These are phyloP conservation scores for Abortiporus biennis DNA, from an alignment of 1,284 basidiomycete genomes.

Conservation along the genomic window DNA sequence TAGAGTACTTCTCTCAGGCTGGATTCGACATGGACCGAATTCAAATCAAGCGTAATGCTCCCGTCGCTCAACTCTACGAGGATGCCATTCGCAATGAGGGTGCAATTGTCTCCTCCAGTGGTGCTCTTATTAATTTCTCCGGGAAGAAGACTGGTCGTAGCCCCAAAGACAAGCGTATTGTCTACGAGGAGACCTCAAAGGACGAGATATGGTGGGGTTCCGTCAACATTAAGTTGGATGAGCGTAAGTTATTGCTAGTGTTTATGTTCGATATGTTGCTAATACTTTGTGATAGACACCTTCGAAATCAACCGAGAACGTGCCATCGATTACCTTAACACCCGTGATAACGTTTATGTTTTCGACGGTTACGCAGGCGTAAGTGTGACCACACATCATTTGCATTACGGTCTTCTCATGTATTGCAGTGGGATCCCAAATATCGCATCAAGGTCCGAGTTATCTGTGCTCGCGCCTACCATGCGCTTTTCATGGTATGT, in stretches of 20 bases:
- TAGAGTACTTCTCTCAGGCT: slow-evolving; percentile 98
- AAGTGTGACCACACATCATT: slow-evolving; percentile 23
- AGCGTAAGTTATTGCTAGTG: slow-evolving; percentile 53
- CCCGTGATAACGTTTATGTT: slow-evolving; percentile 97
- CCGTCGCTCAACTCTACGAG: slow-evolving; percentile 94
- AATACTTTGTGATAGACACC: slow-evolving; percentile 58
- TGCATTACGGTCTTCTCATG: too few relatives aligned
- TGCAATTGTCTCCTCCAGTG: slow-evolving; percentile 93
- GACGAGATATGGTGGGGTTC: slow-evolving; percentile 99
- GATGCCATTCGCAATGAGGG: slow-evolving; percentile 98
- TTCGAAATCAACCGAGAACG: slow-evolving; percentile 99
- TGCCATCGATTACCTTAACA: slow-evolving; percentile 99
- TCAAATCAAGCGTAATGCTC: slow-evolving; percentile 90
- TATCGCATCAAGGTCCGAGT: slow-evolving; percentile 99
- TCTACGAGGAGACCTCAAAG: slow-evolving; percentile 95
- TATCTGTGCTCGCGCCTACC: slow-evolving; percentile 97
- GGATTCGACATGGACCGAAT: slow-evolving; percentile 97
- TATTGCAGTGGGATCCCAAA: slow-evolving; percentile 90
- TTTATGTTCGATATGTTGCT: slow-evolving; percentile 6
- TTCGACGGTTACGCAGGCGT: slow-evolving; percentile 96
- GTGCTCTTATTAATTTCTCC: slow-evolving; percentile 99
- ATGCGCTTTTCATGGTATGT: slow-evolving; percentile 97
- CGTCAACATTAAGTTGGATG: slow-evolving; percentile 99
- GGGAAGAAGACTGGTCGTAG: slow-evolving; percentile 99
- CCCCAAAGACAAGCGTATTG: slow-evolving; percentile 99